Base-by-base conservation (phyloP, 2,329 filamentous ascomycete species). In the Torrubiellomyces zombiae region DNA sequence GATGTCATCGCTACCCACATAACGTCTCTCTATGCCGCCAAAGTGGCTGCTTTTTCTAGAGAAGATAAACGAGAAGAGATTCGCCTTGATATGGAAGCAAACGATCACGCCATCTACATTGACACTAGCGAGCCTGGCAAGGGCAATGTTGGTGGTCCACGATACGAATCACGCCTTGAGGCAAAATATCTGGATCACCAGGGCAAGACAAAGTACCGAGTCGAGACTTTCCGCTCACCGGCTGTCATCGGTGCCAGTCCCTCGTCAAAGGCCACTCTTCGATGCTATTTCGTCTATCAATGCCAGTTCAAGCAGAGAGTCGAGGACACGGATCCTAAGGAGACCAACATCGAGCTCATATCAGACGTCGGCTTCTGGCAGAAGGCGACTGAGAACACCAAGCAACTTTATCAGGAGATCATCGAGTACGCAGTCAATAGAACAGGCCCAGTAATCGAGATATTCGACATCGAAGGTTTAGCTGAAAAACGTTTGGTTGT, bases 251-350 rank as follows among this genome's bases (percentile, higher is more conserved):
- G 80, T 7, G 64, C 61, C 30, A 53, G 58, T 21, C 56, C 71
- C 21, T 66, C 69, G 32, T 74, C 76, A 28, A 76, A 83, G 43
- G 74, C 86, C 29, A 81, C 86, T 27, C 63, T 98, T 28, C 78
- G 89, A 33, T 98, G 89, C 61, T 98, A 98, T 60, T 98, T 98
- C 48, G 83, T 98, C 38, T 98, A 98, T 61, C 81, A 93, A 53
- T 93, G 86, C 53, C 73, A 78, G 44, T 98, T 95, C 53, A 75
- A 72, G 39, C 79, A 83, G 3, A 57, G 58, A 27, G 68, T 73
- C 3, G 67, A 75, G 38, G 73, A 73, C 34, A 80, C 85, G 0
- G 56, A 63, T 26, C 70, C 74, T 9, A 68, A 73, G 26, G 89
- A 95, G 63, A 93, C 82, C 17, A 73, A 81, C 38, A 69, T 98